Evolutionary conservation across 495 filamentous ascomycete species (phyloP).

Genomic region (Penicillium robsamsonii): DNA sequence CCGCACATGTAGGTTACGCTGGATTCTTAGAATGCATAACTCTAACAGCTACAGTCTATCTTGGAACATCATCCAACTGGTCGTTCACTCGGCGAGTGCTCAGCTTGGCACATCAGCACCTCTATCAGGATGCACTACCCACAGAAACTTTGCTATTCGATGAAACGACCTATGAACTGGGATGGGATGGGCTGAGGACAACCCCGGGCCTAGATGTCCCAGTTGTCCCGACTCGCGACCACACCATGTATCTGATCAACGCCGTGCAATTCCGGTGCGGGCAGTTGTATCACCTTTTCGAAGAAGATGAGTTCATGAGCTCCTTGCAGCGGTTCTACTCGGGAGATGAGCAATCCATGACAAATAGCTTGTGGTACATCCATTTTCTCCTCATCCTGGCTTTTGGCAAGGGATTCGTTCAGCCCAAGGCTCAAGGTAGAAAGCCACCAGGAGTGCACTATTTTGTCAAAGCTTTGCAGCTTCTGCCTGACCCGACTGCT

Average conservation of each 20-base stretch:
- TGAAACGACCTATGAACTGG: constrained; percentile 39
- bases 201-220: constrained; percentile 24
- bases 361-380: constrained; percentile 40
- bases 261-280: constrained; percentile 45
- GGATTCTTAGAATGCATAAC: neutral
- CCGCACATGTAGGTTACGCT: constrained; percentile 26
- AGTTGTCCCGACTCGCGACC: constrained; percentile 38
- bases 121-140: constrained; percentile 35
- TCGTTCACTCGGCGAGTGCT: constrained; percentile 44
- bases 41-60: constrained; percentile 32
- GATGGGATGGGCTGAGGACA: constrained; percentile 38
- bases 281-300: constrained; percentile 46
- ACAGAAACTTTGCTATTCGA: constrained; percentile 40
- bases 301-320: constrained; percentile 42
- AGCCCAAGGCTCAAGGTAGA: constrained; percentile 31
- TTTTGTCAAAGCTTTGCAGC: constrained; percentile 40
- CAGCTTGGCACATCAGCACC: constrained; percentile 38
- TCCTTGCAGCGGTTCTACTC: constrained; percentile 38
- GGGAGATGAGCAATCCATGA: constrained; percentile 22
- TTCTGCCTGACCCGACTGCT: constrained; percentile 37
- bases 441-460: constrained; percentile 37
- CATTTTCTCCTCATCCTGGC: constrained; percentile 46
- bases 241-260: constrained; percentile 44
- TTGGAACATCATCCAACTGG: constrained; percentile 49
- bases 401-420: constrained; percentile 44